phyloP scores from a whole-genome alignment of 441 rosid genomes.

The Erodium texanum region DNA sequence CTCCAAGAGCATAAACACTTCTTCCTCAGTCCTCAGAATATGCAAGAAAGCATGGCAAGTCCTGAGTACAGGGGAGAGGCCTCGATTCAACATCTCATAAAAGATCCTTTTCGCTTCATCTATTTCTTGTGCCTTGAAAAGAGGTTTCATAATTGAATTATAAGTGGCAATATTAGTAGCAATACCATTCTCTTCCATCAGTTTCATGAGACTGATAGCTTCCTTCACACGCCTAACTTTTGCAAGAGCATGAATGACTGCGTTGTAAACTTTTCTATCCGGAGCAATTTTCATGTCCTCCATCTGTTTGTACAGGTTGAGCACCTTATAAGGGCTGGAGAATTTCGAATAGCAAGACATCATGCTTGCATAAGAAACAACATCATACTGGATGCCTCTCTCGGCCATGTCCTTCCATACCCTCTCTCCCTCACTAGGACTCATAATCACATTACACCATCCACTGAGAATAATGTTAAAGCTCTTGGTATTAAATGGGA shows the following conservation, averaged over 20 bases:
- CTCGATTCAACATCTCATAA: constrained; percentile 57
- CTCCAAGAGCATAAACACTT: constrained; percentile 62
- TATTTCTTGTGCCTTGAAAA: constrained; percentile 52
- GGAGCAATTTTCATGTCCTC: constrained; percentile 51
- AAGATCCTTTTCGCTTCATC: constrained; percentile 53
- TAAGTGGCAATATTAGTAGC: constrained; percentile 60
- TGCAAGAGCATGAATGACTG: constrained; percentile 73
- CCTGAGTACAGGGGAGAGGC: constrained; percentile 46
- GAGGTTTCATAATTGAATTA: constrained; percentile 72
- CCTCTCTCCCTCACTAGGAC: constrained; percentile 66
- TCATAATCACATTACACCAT: constrained; percentile 78
- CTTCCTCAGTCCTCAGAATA: constrained; percentile 47
- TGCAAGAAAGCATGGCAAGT: constrained; percentile 79
- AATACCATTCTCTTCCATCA: constrained; percentile 69
- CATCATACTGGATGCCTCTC: constrained; percentile 52
- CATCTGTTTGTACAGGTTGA: constrained; percentile 56
- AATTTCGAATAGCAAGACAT: constrained; percentile 78
- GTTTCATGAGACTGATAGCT: constrained; percentile 50
- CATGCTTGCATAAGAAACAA: constrained; percentile 58
- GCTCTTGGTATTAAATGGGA: constrained; percentile 65
- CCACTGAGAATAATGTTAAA: constrained; percentile 80
- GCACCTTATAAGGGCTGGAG: constrained; percentile 54
- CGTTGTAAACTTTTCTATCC: constrained; percentile 78
- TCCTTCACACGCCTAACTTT: constrained; percentile 58
- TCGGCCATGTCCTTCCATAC: constrained; percentile 77